Evolutionary conservation across 768 basidiomycete genomes (phyloP).

Genomic region (Macrolepiota albuminosa): DNA sequence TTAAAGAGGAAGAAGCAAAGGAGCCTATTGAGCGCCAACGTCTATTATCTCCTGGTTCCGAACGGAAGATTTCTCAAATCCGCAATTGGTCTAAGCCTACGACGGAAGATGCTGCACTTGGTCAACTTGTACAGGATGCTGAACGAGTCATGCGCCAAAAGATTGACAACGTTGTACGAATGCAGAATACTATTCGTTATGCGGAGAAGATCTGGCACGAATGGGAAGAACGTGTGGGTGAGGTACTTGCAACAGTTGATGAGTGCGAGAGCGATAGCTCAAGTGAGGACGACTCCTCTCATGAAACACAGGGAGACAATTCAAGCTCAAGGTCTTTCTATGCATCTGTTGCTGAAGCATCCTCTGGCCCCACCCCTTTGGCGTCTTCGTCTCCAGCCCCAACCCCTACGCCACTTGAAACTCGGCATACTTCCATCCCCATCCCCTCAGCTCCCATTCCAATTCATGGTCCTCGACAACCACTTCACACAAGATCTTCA

Average conservation of each 20-base stretch:
- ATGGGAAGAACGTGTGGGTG: constrained; percentile 88
- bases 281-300: constrained; percentile 31
- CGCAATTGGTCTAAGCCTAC: constrained; percentile 84
- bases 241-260: constrained; percentile 52
- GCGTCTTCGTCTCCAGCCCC: constrained; percentile 49
- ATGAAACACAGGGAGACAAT: constrained; percentile 31
- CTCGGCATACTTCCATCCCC: constrained; percentile 22
- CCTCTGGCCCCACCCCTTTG: constrained; percentile 67
- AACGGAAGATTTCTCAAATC: constrained; percentile 79
- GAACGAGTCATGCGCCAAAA: constrained; percentile 91
- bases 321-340: constrained; percentile 67
- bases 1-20: constrained; percentile 88
- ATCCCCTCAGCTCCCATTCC: constrained; percentile 24
- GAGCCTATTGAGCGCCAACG: constrained; percentile 92
- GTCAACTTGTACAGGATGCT: constrained; percentile 79
- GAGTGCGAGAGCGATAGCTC: constrained; percentile 42
- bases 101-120: constrained; percentile 81
- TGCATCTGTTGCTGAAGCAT: constrained; percentile 42
- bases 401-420: constrained; percentile 24
- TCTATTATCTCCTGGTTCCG: constrained; percentile 83
- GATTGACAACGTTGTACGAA: constrained; percentile 88
- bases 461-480: constrained; percentile 34
- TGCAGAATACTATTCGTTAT: constrained; percentile 97
- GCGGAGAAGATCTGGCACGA: constrained; percentile 96
- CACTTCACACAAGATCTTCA: constrained; percentile 73